Evolutionary conservation across 495 filamentous ascomycete genomes (phyloP).

Genomic region (Penicillium verhagenii): DNA sequence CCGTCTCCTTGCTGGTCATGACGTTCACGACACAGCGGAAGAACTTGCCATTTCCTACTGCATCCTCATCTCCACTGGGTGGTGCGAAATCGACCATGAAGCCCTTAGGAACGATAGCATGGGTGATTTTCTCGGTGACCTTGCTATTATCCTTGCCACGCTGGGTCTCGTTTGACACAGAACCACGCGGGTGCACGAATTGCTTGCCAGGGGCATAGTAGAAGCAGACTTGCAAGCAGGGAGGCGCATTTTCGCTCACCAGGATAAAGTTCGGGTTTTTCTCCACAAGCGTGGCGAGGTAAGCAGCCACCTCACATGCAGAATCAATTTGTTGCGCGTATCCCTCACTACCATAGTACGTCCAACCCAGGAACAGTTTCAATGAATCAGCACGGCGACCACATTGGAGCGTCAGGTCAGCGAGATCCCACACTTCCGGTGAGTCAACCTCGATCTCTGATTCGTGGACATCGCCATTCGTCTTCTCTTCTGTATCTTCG

Average conservation of each 20-base stretch:
- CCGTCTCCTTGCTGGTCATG: constrained; percentile 66
- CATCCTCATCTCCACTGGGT: constrained; percentile 49
- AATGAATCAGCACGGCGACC: constrained; percentile 81
- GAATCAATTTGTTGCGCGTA: constrained; percentile 63
- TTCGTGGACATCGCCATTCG: constrained; percentile 14
- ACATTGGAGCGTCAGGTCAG: constrained; percentile 89
- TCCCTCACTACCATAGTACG: constrained; percentile 74
- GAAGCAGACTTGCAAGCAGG: constrained; percentile 94
- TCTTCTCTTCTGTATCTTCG: constrained; percentile 25
- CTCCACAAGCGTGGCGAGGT: constrained; percentile 60
- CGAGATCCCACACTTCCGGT: constrained; percentile 81
- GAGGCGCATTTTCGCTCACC: constrained; percentile 72
- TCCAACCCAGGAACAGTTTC: constrained; percentile 84
- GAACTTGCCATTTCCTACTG: constrained; percentile 67
- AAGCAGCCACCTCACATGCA: constrained; percentile 64
- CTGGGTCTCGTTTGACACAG: constrained; percentile 37
- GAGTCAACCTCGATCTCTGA: constrained; percentile 36
- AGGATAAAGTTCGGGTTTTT: constrained; percentile 61
- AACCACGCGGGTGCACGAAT: constrained; percentile 39
- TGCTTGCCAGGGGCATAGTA: constrained; percentile 67
- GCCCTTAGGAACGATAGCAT: constrained; percentile 64
- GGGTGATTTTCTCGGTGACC: constrained; percentile 66
- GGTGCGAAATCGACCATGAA: constrained; percentile 97
- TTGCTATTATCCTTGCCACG: constrained; percentile 62
- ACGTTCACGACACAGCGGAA: constrained; percentile 87